These are phyloP conservation scores for Pilaira anomala DNA, from an alignment of 192 early-diverging fungal genomes.

Conservation along the genomic window DNA sequence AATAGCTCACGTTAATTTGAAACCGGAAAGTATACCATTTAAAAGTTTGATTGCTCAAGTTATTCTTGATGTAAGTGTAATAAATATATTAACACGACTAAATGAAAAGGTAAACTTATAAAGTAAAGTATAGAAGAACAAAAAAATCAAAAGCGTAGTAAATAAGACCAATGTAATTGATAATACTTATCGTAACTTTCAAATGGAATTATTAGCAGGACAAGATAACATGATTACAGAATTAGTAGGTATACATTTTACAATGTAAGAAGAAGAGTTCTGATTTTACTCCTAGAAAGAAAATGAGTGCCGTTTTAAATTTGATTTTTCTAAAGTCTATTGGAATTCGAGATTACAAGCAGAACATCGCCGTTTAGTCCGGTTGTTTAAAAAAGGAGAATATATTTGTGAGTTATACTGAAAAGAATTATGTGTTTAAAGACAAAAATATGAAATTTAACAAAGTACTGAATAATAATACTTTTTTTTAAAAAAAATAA, in stretches of 20 bases:
- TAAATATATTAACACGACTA: neutral
- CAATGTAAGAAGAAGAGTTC: no score
- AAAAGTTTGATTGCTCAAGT: slow-evolving; percentile 92
- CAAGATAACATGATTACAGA: slow-evolving; percentile 82
- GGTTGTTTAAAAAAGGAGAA: slow-evolving; percentile 64
- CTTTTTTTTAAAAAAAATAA: neutral
- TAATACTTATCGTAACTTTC: slow-evolving; percentile 92
- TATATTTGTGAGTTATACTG: slow-evolving; percentile 57
- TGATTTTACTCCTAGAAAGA: slow-evolving; percentile 61
- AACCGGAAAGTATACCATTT: slow-evolving; percentile 86
- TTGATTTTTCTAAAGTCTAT: slow-evolving; percentile 97
- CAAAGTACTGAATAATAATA: neutral
- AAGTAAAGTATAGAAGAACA: slow-evolving; percentile 67
- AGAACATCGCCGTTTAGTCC: slow-evolving; percentile 92
- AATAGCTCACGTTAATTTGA: slow-evolving; percentile 91
- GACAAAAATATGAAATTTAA: neutral
- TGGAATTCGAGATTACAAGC: slow-evolving; percentile 98
- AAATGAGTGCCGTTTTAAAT: slow-evolving; percentile 83
- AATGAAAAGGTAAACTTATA: neutral
- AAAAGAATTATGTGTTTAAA: neutral
- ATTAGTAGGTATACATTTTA: slow-evolving; percentile 69
- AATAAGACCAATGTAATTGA: slow-evolving; percentile 97
- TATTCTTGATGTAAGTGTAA: slow-evolving; percentile 82
- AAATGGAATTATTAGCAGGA: slow-evolving; percentile 95
- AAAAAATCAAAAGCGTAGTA: slow-evolving; percentile 83